Base-by-base conservation (phyloP, 2,329 filamentous ascomycete species). In the Bertia moriformis region DNA sequence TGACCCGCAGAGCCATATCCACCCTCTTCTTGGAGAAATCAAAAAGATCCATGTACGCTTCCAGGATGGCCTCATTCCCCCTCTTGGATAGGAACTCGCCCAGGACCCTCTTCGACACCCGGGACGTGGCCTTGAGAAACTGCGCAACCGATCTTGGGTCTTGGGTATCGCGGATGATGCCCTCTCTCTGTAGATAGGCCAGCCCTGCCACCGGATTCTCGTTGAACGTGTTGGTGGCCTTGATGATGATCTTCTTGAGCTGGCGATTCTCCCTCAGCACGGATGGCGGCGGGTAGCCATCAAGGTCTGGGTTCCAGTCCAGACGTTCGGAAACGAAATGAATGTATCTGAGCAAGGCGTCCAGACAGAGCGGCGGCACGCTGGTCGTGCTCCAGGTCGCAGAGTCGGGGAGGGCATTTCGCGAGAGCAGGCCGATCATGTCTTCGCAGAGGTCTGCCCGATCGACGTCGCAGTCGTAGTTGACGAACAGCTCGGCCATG, bases 381-480 rank as follows among this genome's bases (percentile, higher is more conserved):
- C 93, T 98, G 4, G 89, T 95, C 10, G 91, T 98, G 56, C 93
- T 98, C 91, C 91, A 98, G 4, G 88, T 95, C 4, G 89, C 91
- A 5, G 91, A 94, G 56, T 98, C 91, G 1, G 91, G 93, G 46
- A 98, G 83, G 2, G 91, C 91, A 55, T 95, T 98, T 42, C 91
- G 74, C 17, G 91, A 89, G 14, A 98, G 65, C 24, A 98, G 69
- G 1, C 91, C 89, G 43, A 98, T 77, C 72, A 96, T 83, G 52
- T 98, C 93, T 62, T 94, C 84, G 51, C 91, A 98, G 4, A 98
- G 63, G 60, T 98, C 91, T 39, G 78, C 79, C 38, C 88, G 75
- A 53, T 98, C 85, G 39, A 86, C 78, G 52, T 96, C 88, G 52
- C 89, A 98, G 57, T 98, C 91, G 54, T 96, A 98, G 58, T 98